Evolutionary conservation across 768 basidiomycete genomes (phyloP).

Genomic region (Hypsizygus marmoreus): DNA sequence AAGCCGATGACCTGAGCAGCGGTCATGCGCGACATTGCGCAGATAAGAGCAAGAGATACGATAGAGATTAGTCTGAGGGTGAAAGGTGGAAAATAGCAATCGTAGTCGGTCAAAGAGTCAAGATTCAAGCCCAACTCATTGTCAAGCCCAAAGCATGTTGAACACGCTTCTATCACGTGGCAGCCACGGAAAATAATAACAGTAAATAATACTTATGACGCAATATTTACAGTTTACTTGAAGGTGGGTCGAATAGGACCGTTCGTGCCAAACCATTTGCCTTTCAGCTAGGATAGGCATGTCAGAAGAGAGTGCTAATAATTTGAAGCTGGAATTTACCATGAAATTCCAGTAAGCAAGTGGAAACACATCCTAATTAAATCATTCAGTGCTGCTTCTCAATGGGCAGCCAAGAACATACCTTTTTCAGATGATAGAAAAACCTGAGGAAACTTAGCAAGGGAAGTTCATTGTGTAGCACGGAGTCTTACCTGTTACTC

Average conservation of each 20-base stretch:
- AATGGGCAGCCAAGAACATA: slow-evolving; percentile 21
- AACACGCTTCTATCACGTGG: slow-evolving; percentile 16
- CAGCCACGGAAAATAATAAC: neutral
- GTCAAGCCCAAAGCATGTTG: neutral
- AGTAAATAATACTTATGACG: neutral
- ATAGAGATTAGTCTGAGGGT: neutral
- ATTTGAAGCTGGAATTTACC: slow-evolving; percentile 37
- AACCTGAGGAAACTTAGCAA: slow-evolving; percentile 37
- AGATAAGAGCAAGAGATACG: slow-evolving; percentile 4
- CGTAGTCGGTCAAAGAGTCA: neutral
- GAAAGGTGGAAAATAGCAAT: neutral
- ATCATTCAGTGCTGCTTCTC: slow-evolving; percentile 4
- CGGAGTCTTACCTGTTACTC: slow-evolving; percentile 59
- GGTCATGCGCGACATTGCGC: slow-evolving; percentile 73
- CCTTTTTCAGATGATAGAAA: slow-evolving; percentile 91
- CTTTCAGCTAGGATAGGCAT: slow-evolving; percentile 34
- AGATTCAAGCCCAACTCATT: neutral
- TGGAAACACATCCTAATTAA: slow-evolving; percentile 62
- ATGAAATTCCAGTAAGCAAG: slow-evolving; percentile 76
- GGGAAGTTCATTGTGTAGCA: neutral
- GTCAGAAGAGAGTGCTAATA: slow-evolving; percentile 5
- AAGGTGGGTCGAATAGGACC: slow-evolving; percentile 33
- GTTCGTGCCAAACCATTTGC: slow-evolving; percentile 46
- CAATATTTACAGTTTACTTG: slow-evolving; percentile 8
- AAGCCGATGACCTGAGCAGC: slow-evolving; percentile 71